phyloP scores from a whole-genome alignment of 2,329 filamentous ascomycete genomes.

The Alternaria angustiovoidea region DNA sequence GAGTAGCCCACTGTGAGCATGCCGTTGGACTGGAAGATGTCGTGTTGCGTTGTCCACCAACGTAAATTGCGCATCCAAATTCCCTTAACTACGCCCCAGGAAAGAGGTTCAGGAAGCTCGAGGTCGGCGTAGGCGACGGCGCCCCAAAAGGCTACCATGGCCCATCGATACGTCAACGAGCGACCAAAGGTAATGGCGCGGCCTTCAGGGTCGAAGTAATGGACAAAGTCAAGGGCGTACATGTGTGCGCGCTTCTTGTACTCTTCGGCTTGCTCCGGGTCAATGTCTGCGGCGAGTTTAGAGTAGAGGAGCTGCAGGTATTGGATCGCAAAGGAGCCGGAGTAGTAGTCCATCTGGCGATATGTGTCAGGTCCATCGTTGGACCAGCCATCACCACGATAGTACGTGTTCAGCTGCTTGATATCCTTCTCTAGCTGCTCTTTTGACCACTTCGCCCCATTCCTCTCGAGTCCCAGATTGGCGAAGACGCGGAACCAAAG shows the following conservation, averaged over 20 bases:
- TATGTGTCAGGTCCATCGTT: constrained; percentile 82
- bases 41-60: constrained; percentile 79
- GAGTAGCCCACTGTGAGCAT: constrained; percentile 79
- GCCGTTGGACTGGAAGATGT: constrained; percentile 78
- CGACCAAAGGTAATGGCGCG: constrained; percentile 79
- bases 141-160: constrained; percentile 85
- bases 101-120: constrained; percentile 74
- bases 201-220: constrained; percentile 78
- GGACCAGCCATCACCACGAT: constrained; percentile 82
- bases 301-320: constrained; percentile 80
- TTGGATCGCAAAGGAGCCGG: constrained; percentile 82
- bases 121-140: constrained; percentile 78
- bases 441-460: constrained; percentile 74
- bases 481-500: constrained; percentile 87
- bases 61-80: constrained; percentile 76
- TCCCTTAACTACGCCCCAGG: constrained; percentile 82
- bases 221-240: constrained; percentile 74
- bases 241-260: constrained; percentile 73
- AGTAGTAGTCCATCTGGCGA: constrained; percentile 88
- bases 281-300: constrained; percentile 71
- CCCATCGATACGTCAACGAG: constrained; percentile 82
- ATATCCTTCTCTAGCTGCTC: constrained; percentile 77
- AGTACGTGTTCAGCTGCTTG: constrained; percentile 80
- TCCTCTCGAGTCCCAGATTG: constrained; percentile 78
- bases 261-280: constrained; percentile 70